Evolutionary conservation across 345 rosid species (phyloP).

Genomic region (Lumnitzera littorea): DNA sequence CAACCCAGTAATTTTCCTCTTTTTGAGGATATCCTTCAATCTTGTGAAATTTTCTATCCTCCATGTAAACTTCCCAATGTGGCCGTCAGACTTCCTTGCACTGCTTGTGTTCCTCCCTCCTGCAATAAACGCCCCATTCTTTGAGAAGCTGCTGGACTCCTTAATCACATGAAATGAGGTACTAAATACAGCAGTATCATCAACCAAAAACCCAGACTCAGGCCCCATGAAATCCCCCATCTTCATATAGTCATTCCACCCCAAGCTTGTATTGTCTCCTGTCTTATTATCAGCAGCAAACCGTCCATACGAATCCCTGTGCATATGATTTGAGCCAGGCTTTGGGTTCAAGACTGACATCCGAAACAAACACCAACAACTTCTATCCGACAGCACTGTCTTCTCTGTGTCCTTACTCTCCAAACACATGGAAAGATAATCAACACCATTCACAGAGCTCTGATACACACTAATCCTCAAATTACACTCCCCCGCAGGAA

Average conservation of each 20-base stretch:
- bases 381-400: slow-evolving; percentile 54
- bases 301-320: slow-evolving; percentile 86
- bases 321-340: slow-evolving; percentile 87
- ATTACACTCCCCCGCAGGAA: slow-evolving; percentile 97
- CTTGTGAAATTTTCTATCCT: slow-evolving; percentile 86
- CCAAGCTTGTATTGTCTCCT: slow-evolving; percentile 95
- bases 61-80: slow-evolving; percentile 86
- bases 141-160: slow-evolving; percentile 67
- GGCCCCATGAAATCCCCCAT: slow-evolving; percentile 73
- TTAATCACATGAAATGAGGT: slow-evolving; percentile 93
- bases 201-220: slow-evolving; percentile 70
- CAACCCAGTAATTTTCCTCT: slow-evolving; percentile 95
- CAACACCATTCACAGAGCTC: slow-evolving; percentile 75
- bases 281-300: slow-evolving; percentile 91
- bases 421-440: slow-evolving; percentile 90
- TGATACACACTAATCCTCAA: slow-evolving; percentile 88
- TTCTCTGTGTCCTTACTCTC: slow-evolving; percentile 95
- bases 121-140: slow-evolving; percentile 50
- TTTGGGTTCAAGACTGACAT: slow-evolving; percentile 92
- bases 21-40: slow-evolving; percentile 90
- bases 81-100: slow-evolving; percentile 79
- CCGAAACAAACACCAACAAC: slow-evolving; percentile 99
- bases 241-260: slow-evolving; percentile 97
- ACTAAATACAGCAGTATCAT: slow-evolving; percentile 85
- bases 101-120: slow-evolving; percentile 58